Percentiles rank a stretch among this genome's conserved stretches.
These are phyloP conservation scores for Xylariomycetidae sp. DNA, from an alignment of 2,329 filamentous ascomycete genomes.

Conservation along the genomic window DNA sequence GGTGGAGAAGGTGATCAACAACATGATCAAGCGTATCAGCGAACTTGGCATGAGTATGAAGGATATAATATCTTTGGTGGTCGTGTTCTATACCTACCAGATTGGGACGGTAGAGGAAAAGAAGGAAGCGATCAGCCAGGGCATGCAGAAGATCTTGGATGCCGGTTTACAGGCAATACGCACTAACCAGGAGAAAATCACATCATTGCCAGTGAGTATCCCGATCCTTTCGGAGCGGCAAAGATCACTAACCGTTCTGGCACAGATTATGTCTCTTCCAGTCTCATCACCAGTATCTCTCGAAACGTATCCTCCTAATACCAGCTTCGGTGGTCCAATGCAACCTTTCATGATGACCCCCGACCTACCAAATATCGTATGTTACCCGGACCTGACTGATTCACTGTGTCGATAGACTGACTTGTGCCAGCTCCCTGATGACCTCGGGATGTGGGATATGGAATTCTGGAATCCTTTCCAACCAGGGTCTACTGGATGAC, in stretches of 20 bases:
- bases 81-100: slow-evolving; percentile 41
- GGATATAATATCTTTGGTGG: slow-evolving; percentile 42
- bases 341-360: slow-evolving; percentile 19
- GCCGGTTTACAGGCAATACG: slow-evolving; percentile 38
- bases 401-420: slow-evolving; percentile 6
- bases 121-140: slow-evolving; percentile 34
- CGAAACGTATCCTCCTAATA: no score
- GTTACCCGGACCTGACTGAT: slow-evolving; percentile 2
- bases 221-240: no score
- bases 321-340: no score
- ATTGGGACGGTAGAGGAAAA: slow-evolving; percentile 33
- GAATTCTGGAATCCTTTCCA: slow-evolving; percentile 26
- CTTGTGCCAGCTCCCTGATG: slow-evolving; percentile 18
- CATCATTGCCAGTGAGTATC: slow-evolving; percentile 25
- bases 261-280: slow-evolving; percentile 17
- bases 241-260: slow-evolving; percentile 9
- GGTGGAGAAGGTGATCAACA: slow-evolving; percentile 42
- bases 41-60: slow-evolving; percentile 44
- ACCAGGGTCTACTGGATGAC: slow-evolving; percentile 3
- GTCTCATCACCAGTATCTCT: no score
- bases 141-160: slow-evolving; percentile 37
- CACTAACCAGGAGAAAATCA: slow-evolving; percentile 32
- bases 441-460: slow-evolving; percentile 24
- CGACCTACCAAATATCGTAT: slow-evolving; percentile 20
- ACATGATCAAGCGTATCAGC: slow-evolving; percentile 34